phyloP scores from a whole-genome alignment of 2,329 filamentous ascomycete genomes.

The Talaromyces sp. region DNA sequence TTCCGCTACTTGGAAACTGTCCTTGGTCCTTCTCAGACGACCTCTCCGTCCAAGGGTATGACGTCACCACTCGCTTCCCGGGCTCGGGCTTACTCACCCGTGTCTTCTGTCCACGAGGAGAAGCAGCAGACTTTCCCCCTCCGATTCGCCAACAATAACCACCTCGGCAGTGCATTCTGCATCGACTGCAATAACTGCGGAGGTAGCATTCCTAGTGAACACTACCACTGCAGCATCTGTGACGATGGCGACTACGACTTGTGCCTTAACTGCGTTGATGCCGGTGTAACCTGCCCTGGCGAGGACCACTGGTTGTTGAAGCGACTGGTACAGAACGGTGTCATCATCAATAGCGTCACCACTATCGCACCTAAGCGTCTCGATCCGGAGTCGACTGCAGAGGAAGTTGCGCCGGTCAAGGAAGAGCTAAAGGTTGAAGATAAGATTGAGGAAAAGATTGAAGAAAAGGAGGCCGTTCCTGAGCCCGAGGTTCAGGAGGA shows the following conservation, averaged over 20 bases:
- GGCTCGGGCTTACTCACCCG: neutral
- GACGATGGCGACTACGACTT: constrained; percentile 93
- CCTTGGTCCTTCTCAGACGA: constrained; percentile 28
- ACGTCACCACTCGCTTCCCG: constrained; percentile 5
- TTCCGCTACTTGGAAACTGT: constrained; percentile 45
- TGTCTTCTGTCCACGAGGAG: constrained; percentile 1
- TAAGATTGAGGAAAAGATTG: neutral
- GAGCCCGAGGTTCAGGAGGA: constrained; percentile 18
- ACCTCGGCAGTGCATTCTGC: constrained; percentile 57
- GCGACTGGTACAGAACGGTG: constrained; percentile 73
- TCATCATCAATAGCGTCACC: constrained; percentile 79
- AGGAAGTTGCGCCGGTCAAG: constrained; percentile 1
- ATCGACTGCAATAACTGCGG: constrained; percentile 95
- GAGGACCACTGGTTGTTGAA: constrained; percentile 92
- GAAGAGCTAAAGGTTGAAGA: constrained; percentile 14
- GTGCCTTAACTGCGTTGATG: constrained; percentile 73
- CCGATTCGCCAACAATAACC: constrained; percentile 33
- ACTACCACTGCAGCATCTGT: constrained; percentile 94
- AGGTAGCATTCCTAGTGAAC: constrained; percentile 69
- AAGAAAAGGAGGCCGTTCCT: constrained; percentile 18
- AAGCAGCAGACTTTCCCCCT: constrained; percentile 13
- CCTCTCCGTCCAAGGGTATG: neutral
- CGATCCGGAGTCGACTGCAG: neutral
- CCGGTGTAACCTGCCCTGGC: constrained; percentile 72
- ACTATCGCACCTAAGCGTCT: constrained; percentile 68